Percentiles rank a stretch among this genome's conserved stretches.
phyloP scores from a whole-genome alignment of 2,329 filamentous ascomycete species.

The Didymosphaeria variabile region DNA sequence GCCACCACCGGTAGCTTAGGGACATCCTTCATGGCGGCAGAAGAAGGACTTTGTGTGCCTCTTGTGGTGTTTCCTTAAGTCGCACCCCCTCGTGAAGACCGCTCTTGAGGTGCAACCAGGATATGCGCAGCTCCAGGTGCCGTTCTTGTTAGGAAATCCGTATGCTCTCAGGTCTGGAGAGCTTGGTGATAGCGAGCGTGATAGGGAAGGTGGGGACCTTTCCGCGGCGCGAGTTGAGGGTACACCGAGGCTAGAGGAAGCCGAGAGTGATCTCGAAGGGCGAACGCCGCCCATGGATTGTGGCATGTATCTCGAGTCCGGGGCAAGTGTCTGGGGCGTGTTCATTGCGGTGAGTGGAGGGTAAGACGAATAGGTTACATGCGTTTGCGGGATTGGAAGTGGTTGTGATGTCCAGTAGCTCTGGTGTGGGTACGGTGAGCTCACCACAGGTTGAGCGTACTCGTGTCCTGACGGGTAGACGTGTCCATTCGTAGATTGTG shows the following conservation, averaged over 20 bases:
- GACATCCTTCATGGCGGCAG: constrained; percentile 67
- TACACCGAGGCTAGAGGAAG: constrained; percentile 44
- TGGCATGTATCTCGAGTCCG: constrained; percentile 36
- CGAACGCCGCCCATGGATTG: constrained; percentile 33
- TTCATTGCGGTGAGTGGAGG: constrained; percentile 41
- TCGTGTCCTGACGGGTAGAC: constrained; percentile 42
- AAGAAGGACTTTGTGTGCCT: constrained; percentile 69
- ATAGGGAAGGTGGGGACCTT: constrained; percentile 42
- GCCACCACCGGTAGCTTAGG: constrained; percentile 64
- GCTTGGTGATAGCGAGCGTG: constrained; percentile 51
- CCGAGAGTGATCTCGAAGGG: constrained; percentile 47
- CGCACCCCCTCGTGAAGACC: constrained; percentile 67
- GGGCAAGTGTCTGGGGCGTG: constrained; percentile 33
- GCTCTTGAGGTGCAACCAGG: constrained; percentile 68
- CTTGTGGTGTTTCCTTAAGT: constrained; percentile 70
- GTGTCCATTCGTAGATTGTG: constrained; percentile 33
- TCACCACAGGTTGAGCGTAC: constrained; percentile 38
- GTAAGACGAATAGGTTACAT: constrained; percentile 46
- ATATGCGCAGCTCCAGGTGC: constrained; percentile 67
- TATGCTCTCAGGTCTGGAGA: constrained; percentile 52
- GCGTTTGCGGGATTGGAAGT: constrained; percentile 37
- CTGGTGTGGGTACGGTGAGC: constrained; percentile 46
- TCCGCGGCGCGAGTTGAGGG: constrained; percentile 37
- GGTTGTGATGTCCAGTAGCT: constrained; percentile 43
- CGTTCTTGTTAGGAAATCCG: constrained; percentile 56